Percentiles rank a stretch among this genome's conserved stretches.
Evolutionary conservation across 2,329 filamentous ascomycete species (phyloP).

Genomic region (Akanthomyces uredinophilus): DNA sequence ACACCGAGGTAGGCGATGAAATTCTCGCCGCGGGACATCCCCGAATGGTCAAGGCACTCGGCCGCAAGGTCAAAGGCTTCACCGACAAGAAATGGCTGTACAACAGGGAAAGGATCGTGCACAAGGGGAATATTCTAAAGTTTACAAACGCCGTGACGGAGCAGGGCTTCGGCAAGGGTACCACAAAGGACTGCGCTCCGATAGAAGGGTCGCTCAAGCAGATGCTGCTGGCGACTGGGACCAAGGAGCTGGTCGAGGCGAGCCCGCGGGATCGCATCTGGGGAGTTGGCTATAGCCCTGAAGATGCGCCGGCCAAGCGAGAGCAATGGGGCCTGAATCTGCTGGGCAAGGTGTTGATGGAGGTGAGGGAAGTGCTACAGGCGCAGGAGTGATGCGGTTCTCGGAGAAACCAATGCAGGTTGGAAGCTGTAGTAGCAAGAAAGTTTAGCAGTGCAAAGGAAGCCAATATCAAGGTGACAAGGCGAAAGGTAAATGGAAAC

Average conservation of each 20-base stretch:
- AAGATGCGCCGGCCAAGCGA: constrained; percentile 42
- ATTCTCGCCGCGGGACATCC: constrained; percentile 47
- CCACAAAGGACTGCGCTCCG: constrained; percentile 17
- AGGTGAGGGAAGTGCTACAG: constrained; percentile 48
- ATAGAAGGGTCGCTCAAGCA: constrained; percentile 37
- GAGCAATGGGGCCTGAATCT: constrained; percentile 59
- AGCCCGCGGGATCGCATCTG: constrained; percentile 57
- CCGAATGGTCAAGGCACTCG: constrained; percentile 46
- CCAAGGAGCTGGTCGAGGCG: constrained; percentile 58
- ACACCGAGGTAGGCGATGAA: constrained; percentile 35
- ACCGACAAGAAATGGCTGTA: constrained; percentile 45
- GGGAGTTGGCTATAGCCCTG: constrained; percentile 57
- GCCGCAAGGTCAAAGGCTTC: constrained; percentile 51
- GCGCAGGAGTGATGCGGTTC: constrained; percentile 26
- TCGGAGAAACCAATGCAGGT: too few species aligned
- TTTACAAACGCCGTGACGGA: constrained; percentile 43
- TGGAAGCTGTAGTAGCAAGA: background rate
- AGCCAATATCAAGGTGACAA: background rate
- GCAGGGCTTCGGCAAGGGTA: constrained; percentile 23
- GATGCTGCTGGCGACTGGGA: constrained; percentile 52
- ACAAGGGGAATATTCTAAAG: constrained; percentile 53
- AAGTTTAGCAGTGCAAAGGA: background rate
- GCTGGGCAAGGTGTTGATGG: constrained; percentile 58
- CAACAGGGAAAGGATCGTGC: constrained; percentile 50
- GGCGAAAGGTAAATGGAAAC: too few species aligned